Conservation (phyloP, 2,329 filamentous ascomycete genomes). For the Microsporum audouinii region DNA sequence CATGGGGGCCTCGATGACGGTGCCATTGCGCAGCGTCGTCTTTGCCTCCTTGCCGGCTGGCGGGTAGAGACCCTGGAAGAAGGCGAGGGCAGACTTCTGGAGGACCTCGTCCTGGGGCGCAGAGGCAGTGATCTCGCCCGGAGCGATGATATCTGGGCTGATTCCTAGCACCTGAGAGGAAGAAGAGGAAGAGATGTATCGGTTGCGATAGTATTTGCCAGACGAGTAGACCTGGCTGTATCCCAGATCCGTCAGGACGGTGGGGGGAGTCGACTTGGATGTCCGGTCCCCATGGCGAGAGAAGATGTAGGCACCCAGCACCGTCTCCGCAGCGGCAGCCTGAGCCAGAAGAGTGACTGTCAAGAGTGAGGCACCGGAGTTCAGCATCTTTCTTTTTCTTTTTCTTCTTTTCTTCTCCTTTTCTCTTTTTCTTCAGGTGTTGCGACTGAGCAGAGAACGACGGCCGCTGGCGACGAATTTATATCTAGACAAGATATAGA, state of each 20-base stretch:
- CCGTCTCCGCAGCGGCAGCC: slow-evolving; percentile 45
- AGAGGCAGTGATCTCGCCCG: slow-evolving; percentile 59
- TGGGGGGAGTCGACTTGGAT: slow-evolving; percentile 59
- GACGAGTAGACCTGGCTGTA: slow-evolving; percentile 62
- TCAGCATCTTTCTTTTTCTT: background rate
- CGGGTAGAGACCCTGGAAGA: slow-evolving; percentile 79
- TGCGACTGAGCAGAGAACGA: too few relatives aligned
- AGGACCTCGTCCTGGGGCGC: slow-evolving; percentile 67
- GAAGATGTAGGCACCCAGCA: slow-evolving; percentile 77
- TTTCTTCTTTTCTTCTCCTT: background rate
- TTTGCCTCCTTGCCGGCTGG: slow-evolving; percentile 49
- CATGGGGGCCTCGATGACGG: slow-evolving; percentile 54
- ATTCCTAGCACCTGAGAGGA: slow-evolving; percentile 54
- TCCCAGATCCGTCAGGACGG: slow-evolving; percentile 66
- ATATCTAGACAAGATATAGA: too few relatives aligned
- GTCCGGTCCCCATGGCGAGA: slow-evolving; percentile 84
- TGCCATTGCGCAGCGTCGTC: slow-evolving; percentile 61
- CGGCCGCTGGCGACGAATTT: too few relatives aligned
- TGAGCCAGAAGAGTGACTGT: slow-evolving; percentile 15
- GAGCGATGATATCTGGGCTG: slow-evolving; percentile 52
- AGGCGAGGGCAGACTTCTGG: slow-evolving; percentile 66
- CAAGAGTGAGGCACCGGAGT: slow-evolving; percentile 3
- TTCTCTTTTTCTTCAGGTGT: too few relatives aligned
- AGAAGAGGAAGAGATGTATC: slow-evolving; percentile 57
- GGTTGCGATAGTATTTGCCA: slow-evolving; percentile 62